Evolutionary conservation across 805 yeast species (phyloP).

Genomic region (Suhomyces sp.): DNA sequence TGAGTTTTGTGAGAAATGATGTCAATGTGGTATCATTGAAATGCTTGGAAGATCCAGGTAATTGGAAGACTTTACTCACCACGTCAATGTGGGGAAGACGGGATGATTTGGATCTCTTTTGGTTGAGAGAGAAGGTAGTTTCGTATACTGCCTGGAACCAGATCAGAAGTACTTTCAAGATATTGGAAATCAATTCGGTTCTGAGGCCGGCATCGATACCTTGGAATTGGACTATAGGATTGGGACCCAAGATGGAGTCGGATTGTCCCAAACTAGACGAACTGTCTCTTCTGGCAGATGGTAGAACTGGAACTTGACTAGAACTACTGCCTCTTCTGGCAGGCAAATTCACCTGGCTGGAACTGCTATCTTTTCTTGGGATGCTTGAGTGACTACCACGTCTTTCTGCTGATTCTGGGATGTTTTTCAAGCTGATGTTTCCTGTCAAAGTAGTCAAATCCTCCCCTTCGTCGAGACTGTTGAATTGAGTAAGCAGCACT

Average conservation of each 20-base stretch:
- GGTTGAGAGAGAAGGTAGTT: constrained; percentile 7
- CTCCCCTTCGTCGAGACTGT: constrained; percentile 18
- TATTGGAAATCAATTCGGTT: constrained; percentile 22
- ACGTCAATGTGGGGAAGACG: constrained; percentile 11
- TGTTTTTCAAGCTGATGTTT: too few relatives aligned
- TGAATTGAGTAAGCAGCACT: background rate
- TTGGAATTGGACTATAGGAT: constrained; percentile 11
- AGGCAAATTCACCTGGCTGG: too few relatives aligned
- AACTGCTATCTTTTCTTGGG: too few relatives aligned
- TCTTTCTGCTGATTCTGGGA: too few relatives aligned
- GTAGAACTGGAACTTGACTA: constrained; percentile 3
- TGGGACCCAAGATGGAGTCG: background rate
- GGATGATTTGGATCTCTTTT: constrained; percentile 5
- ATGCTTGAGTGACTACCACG: too few relatives aligned
- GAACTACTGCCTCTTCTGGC: constrained; percentile 3
- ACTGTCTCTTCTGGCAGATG: background rate
- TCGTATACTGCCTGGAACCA: constrained; percentile 21
- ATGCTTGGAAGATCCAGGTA: constrained; percentile 14
- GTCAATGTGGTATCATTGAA: constrained; percentile 16
- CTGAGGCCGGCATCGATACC: constrained; percentile 22
- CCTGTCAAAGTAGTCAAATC: constrained; percentile 21
- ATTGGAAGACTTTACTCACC: constrained; percentile 17
- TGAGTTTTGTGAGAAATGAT: constrained; percentile 16
- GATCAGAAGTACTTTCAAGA: constrained; percentile 20
- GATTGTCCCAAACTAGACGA: constrained; percentile 1